These are phyloP conservation scores for Trametes coccinea DNA, from an alignment of 768 basidiomycete genomes.

Conservation along the genomic window DNA sequence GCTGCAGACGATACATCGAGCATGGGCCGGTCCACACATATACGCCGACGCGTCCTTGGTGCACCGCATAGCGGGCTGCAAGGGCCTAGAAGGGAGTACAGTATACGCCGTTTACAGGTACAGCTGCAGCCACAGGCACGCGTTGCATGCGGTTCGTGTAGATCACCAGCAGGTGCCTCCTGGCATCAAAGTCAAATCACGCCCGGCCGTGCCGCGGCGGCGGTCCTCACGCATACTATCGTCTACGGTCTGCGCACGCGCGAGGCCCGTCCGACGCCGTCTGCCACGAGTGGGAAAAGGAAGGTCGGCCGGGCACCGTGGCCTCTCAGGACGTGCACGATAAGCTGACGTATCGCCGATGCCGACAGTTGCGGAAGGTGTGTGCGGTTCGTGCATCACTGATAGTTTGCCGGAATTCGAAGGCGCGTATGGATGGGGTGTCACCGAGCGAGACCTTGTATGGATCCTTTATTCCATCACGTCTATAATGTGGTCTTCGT, in stretches of 20 bases:
- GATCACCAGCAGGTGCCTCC: conserved; percentile 4
- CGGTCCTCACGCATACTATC: neutral
- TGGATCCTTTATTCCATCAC: too few relatives aligned
- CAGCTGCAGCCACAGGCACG: conserved; percentile 14
- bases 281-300: too few relatives aligned
- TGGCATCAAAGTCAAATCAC: conserved; percentile 4
- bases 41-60: too few relatives aligned
- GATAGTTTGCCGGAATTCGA: conserved; percentile 2
- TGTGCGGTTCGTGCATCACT: neutral
- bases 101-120: neutral
- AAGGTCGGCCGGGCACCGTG: too few relatives aligned
- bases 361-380: neutral
- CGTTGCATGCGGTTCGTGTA: conserved; percentile 5
- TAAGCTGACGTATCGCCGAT: neutral
- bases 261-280: neutral
- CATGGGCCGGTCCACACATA: too few relatives aligned
- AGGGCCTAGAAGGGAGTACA: neutral
- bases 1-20: too few relatives aligned
- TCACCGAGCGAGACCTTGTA: neutral
- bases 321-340: neutral
- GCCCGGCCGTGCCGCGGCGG: neutral
- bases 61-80: neutral
- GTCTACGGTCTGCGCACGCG: neutral
- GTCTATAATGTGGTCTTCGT: too few relatives aligned
- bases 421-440: neutral